Evolutionary conservation across 768 basidiomycete species (phyloP), one percentile per base, ranked within the genome.

Genomic region (Amanita brunnescens): DNA sequence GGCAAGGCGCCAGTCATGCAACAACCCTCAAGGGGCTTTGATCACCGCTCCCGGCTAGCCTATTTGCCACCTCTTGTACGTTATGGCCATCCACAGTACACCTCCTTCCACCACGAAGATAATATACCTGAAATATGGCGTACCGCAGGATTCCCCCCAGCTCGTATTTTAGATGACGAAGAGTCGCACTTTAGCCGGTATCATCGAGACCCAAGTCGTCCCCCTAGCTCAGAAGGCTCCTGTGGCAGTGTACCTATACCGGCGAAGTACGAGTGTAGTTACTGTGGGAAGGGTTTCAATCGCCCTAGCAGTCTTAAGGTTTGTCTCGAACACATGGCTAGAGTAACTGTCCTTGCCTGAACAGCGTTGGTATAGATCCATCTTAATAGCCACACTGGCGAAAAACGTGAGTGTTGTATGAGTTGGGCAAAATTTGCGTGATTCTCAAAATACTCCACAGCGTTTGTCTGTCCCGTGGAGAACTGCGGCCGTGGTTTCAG

Each of bases 241-340:
- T 18, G 47, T 57, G 21, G 51, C 52, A 53, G 57, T 34, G 57
- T 55, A 14, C 30, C 47, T 35, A 21, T 58, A 20, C 50, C 71
- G 41, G 67, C 76, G 18, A 85, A 83, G 65, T 89, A 90, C 60
- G 85, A 87, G 57, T 91, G 87, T 60, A 67, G 64, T 29, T 87
- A 85, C 64, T 91, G 87, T 62, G 81, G 83, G 24, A 91, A 90
- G 63, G 80, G 81, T 16, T 91, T 91, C 67, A 89, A 78, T 60
- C 77, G 87, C 21, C 87, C 87, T 0, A 89, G 87, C 55, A 91
- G 87, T 67, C 75, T 91, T 59, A 88, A 80, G 78, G 87, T 85
- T 55, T 49, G 57, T 63, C 45, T 53, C 42, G 46, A 14, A 16
- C 57, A 52, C 60, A 52, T 54, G 9, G 49, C 35, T 30, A 45